Conservation (phyloP, 495 filamentous ascomycete genomes). For the Neurospora sp. region DNA sequence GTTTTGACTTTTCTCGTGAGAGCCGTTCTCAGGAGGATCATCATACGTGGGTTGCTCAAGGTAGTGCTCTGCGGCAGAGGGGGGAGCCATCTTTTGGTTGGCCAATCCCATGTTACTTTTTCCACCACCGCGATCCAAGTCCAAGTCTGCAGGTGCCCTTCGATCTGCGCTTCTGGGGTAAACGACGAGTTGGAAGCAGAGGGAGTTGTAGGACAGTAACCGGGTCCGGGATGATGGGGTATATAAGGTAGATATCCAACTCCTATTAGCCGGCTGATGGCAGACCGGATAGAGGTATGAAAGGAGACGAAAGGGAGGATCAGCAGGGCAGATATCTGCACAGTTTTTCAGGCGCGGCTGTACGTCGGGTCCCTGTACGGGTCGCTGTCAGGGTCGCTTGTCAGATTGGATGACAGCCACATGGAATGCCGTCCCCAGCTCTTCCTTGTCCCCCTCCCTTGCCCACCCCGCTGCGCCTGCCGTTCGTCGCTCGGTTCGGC, state of each 20-base stretch:
- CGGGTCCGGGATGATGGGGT: background rate
- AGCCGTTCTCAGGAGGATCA: background rate
- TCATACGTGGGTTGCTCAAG: background rate
- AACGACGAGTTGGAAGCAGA: background rate
- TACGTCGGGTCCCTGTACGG: background rate
- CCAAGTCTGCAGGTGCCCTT: background rate
- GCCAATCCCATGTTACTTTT: background rate
- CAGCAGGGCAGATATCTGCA: background rate
- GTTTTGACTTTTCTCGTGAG: conserved; percentile 15
- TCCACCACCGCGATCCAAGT: background rate
- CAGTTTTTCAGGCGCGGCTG: background rate
- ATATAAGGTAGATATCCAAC: background rate
- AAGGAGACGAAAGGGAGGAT: background rate
- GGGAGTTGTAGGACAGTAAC: background rate
- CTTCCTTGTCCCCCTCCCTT: background rate
- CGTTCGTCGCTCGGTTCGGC: background rate
- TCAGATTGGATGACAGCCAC: background rate
- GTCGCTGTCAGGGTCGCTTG: background rate
- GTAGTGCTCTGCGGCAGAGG: background rate
- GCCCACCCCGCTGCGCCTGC: background rate
- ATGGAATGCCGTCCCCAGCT: background rate
- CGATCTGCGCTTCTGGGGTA: background rate
- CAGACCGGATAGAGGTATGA: background rate
- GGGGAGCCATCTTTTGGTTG: background rate
- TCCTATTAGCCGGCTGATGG: background rate